Evolutionary conservation across 208 protist species (phyloP).

Genomic region (Herpetomonas samuelpessoai): DNA sequence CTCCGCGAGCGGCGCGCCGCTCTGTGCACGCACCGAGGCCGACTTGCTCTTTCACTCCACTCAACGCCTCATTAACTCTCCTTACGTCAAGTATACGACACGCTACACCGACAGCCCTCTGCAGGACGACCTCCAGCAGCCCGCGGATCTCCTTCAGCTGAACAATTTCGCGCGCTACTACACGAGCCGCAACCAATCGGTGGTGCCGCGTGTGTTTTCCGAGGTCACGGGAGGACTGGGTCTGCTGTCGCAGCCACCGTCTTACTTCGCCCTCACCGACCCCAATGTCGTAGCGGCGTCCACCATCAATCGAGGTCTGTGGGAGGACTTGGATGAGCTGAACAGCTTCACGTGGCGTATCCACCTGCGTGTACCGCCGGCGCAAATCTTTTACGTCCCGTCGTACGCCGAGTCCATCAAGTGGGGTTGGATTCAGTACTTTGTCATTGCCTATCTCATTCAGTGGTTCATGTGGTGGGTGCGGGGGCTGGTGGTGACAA

Average conservation of each 20-base stretch:
- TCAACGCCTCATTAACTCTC: conserved; percentile 38
- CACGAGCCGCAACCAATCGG: conserved; percentile 54
- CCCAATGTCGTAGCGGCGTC: neutral
- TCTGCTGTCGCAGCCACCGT: conserved; percentile 23
- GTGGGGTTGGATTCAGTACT: conserved; percentile 87
- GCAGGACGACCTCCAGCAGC: conserved; percentile 24
- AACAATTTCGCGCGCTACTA: conserved; percentile 47
- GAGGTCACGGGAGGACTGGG: conserved; percentile 46
- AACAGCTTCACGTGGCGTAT: conserved; percentile 74
- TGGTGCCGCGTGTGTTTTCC: conserved; percentile 29
- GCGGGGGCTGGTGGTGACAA: conserved; percentile 53
- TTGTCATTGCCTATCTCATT: conserved; percentile 62
- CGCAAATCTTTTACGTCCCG: conserved; percentile 56
- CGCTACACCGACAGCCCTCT: conserved; percentile 56
- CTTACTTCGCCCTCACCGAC: neutral
- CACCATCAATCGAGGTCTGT: conserved; percentile 24
- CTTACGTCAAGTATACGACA: conserved; percentile 45
- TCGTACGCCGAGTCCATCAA: conserved; percentile 69
- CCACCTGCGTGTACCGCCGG: conserved; percentile 42
- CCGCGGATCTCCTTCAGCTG: conserved; percentile 51
- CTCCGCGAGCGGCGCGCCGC: conserved; percentile 17
- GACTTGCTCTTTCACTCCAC: conserved; percentile 64
- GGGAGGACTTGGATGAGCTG: conserved; percentile 58
- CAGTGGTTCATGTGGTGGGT: conserved; percentile 76
- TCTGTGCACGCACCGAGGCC: conserved; percentile 59